Conservation (phyloP, 371 early-diverging fungal species). For the Mortierella polycephala region DNA sequence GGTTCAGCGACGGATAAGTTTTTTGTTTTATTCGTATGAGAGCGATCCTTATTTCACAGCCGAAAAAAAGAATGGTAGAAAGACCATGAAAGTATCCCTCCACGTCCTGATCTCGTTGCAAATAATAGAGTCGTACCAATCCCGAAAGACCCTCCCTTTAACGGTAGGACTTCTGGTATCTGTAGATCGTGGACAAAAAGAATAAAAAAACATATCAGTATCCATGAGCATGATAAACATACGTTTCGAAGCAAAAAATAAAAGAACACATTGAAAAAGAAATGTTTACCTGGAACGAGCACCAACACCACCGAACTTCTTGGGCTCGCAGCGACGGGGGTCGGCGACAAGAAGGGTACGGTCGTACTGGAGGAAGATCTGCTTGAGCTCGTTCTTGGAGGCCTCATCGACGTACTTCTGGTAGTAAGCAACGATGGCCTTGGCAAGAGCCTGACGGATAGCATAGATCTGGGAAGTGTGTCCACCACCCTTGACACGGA, state of each 20-base stretch:
- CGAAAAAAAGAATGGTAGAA: conserved; percentile 6
- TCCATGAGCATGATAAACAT: background rate
- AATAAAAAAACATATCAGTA: background rate
- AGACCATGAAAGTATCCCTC: conserved; percentile 1
- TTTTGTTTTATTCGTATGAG: conserved; percentile 14
- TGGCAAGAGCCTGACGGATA: conserved; percentile 99
- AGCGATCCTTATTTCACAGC: conserved; percentile 16
- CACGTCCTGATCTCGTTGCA: conserved; percentile 18
- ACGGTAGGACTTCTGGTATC: conserved; percentile 56
- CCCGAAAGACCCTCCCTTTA: conserved; percentile 32
- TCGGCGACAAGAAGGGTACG: conserved; percentile 99
- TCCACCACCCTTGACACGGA: conserved; percentile 99
- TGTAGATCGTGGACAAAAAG: conserved; percentile 8
- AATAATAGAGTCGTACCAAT: conserved; percentile 26
- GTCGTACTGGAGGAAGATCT: conserved; percentile 96
- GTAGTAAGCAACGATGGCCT: conserved; percentile 99
- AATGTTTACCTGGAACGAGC: conserved; percentile 94
- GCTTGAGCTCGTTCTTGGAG: conserved; percentile 99
- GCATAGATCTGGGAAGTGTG: conserved; percentile 96
- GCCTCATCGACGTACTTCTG: conserved; percentile 99
- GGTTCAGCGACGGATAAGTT: conserved; percentile 21
- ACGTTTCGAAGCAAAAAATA: background rate
- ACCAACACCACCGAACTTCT: conserved; percentile 99
- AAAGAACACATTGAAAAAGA: background rate
- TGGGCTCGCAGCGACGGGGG: conserved; percentile 99